Evolutionary conservation across 345 rosid genomes (phyloP).

Genomic region (Mallotus nudiflorus): DNA sequence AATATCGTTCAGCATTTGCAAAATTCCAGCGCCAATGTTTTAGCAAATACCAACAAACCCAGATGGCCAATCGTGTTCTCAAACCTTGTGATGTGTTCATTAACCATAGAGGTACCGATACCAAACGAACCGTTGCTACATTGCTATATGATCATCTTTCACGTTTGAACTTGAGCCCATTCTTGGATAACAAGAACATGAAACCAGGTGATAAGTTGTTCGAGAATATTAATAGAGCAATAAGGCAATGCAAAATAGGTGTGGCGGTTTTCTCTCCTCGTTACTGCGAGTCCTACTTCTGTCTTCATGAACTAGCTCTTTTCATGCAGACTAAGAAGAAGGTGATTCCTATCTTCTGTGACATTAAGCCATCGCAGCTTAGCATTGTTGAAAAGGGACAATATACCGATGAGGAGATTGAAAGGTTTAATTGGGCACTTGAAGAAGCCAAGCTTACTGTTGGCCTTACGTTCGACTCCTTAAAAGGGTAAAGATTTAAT

Average conservation of each 20-base stretch:
- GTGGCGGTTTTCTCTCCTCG: slow-evolving; percentile 64
- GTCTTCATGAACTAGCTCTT: slow-evolving; percentile 71
- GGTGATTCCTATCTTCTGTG: slow-evolving; percentile 72
- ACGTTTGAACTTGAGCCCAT: slow-evolving; percentile 42
- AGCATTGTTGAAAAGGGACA: slow-evolving; percentile 32
- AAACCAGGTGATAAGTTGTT: slow-evolving; percentile 72
- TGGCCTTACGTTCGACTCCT: slow-evolving; percentile 62
- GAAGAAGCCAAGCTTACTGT: slow-evolving; percentile 71
- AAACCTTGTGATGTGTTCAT: slow-evolving; percentile 60
- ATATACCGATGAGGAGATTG: slow-evolving; percentile 39
- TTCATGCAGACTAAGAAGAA: slow-evolving; percentile 64
- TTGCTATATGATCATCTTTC: slow-evolving; percentile 63
- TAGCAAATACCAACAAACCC: slow-evolving; percentile 14
- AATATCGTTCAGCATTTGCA: slow-evolving; percentile 18
- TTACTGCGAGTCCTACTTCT: slow-evolving; percentile 59
- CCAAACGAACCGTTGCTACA: slow-evolving; percentile 53
- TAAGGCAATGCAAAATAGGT: slow-evolving; percentile 50
- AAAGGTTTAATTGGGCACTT: slow-evolving; percentile 56
- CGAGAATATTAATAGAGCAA: slow-evolving; percentile 54
- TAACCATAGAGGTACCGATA: slow-evolving; percentile 69
- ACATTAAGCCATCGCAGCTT: slow-evolving; percentile 72
- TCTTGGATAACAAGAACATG: slow-evolving; percentile 76
- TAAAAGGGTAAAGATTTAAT: slow-evolving; percentile 46
- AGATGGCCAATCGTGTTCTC: slow-evolving; percentile 6
- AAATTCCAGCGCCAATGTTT: slow-evolving; percentile 19